Evolutionary conservation across 805 yeast species (phyloP), one percentile per base, ranked within the genome.

Genomic region (Grigorovia transvaalensis): DNA sequence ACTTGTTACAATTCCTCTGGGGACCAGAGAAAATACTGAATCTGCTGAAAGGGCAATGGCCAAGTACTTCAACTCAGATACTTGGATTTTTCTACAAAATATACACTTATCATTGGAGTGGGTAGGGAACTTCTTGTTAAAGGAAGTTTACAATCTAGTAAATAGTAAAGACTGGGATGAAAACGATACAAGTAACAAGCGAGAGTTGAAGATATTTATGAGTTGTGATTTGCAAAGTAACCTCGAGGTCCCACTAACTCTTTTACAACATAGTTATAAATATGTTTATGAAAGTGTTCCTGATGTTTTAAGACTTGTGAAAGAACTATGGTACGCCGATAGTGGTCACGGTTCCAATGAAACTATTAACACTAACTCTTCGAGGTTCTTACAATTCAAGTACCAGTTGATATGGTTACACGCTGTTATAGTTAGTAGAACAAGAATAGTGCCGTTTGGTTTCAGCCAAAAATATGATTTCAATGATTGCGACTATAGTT

Each of bases 81-180:
- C 11, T 35, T 88, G 96, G 96, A 65, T 91, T 0, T 59, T 90
- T 30, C 65, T 91, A 33, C 96, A 91, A 62, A 90, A 90, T 60
- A 71, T 87, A 12, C 96, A 91, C 53, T 76, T 85, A 74, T 79
- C 93, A 0, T 69, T 76, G 1, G 64, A 62, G 2, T 84, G 95
- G 88, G 68, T 86, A 29, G 77, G 74, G 13, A 60, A 70, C 9
- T 65, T 86, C 18, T 48, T 63, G 44, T 40, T 82, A 74, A 48
- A 78, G 75, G 57, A 61, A 64, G n/a, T 62, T 81, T 46, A 73
- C 69, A 33, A 57, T 23, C 35, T 49, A n/a, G 42, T 38, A 2
- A 38, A 38, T 38, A 13, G 17, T 2, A 7, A 13, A 13, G 17
- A 38, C 17, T 4, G 17, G 9, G 15, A 15, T 38, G 15, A 12